Evolutionary conservation across 2,329 filamentous ascomycete genomes (phyloP).

Genomic region (Arthrocladium fulminans): DNA sequence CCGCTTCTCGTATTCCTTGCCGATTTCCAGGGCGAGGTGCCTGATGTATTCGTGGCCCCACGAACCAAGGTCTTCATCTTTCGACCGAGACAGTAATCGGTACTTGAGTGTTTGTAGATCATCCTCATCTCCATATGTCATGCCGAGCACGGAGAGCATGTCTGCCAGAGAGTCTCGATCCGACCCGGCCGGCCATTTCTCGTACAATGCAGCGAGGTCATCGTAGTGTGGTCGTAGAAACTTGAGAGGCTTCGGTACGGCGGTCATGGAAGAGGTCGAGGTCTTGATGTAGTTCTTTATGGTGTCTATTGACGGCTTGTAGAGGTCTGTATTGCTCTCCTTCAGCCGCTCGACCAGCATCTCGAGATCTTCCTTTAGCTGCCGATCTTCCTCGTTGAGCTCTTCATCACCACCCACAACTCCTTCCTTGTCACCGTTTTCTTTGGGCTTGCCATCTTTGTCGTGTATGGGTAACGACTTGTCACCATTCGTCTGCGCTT

Average conservation of each 20-base stretch:
- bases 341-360: conserved; percentile 95
- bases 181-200: conserved; percentile 73
- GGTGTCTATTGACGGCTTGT: conserved; percentile 84
- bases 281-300: conserved; percentile 99
- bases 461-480: conserved; percentile 48
- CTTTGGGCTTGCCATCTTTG: conserved; percentile 67
- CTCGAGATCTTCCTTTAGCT: conserved; percentile 94
- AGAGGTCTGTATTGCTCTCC: conserved; percentile 80
- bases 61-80: conserved; percentile 83
- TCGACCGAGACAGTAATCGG: conserved; percentile 64
- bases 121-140: conserved; percentile 97
- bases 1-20: conserved; percentile 83
- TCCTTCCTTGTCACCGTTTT: conserved; percentile 55
- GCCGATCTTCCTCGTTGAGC: conserved; percentile 94
- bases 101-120: conserved; percentile 94
- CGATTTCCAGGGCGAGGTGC: conserved; percentile 90
- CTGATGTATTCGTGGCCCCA: conserved; percentile 99
- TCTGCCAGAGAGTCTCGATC: conserved; percentile 76
- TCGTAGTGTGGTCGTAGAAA: conserved; percentile 96
- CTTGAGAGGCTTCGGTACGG: conserved; percentile 95
- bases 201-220: conserved; percentile 75
- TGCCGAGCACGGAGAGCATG: conserved; percentile 91
- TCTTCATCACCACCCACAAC: conserved; percentile 54
- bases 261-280: conserved; percentile 98
- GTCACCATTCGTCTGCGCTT: conserved; percentile 51